A percentile compares a stretch with the other conserved stretches of the same genome.
Conservation (phyloP, 345 rosid species). For the Cardamine chenopodiifolia region DNA sequence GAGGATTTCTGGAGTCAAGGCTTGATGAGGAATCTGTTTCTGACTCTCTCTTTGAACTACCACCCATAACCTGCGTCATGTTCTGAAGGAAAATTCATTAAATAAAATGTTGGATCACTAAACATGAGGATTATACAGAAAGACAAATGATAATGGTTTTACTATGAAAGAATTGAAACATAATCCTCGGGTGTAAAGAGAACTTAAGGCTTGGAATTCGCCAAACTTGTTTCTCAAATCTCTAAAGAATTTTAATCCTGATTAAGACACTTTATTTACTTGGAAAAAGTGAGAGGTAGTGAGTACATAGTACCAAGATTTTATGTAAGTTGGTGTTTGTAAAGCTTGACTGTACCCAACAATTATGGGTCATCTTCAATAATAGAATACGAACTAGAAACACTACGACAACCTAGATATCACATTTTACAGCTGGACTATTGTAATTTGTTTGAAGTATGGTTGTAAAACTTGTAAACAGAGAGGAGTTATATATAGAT, state of each 20-base stretch:
- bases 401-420: neutral
- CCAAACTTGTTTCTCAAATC: neutral
- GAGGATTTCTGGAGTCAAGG: conserved; percentile 64
- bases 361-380: conserved; percentile 4
- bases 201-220: neutral
- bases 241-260: neutral
- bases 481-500: neutral
- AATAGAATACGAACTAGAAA: neutral
- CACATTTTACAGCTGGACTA: neutral
- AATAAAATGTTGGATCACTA: conserved; percentile 9
- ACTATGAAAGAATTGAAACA: neutral
- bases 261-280: conserved; percentile 14
- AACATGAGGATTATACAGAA: neutral
- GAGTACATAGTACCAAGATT: neutral
- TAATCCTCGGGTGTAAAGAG: conserved; percentile 4
- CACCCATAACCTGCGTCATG: conserved; percentile 63
- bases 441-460: neutral
- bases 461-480: conserved; percentile 4
- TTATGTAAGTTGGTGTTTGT: neutral
- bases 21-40: conserved; percentile 59
- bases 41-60: conserved; percentile 61
- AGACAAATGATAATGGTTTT: neutral
- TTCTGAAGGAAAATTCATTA: conserved; percentile 48
- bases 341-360: conserved; percentile 11
- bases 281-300: neutral